Evolutionary conservation across 140 eudicot species (phyloP), one percentile per base, ranked within the genome.

Genomic region (Flaveria floridana): DNA sequence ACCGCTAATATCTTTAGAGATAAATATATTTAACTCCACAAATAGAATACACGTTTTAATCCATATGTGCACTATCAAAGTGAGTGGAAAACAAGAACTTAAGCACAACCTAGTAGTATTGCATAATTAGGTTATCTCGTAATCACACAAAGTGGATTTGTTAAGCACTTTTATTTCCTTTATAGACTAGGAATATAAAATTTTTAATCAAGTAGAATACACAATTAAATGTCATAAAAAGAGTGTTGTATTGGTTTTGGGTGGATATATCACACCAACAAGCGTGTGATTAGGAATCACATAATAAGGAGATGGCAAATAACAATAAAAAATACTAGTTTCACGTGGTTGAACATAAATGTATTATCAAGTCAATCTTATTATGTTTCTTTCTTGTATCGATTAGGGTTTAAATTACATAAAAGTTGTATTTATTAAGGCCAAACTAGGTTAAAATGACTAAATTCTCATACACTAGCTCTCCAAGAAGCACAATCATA

Each of bases 51-150:
- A 75, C 41, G 72, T 75, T 47, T 68, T 50, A 39, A 28, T 48
- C 53, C 66, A 51, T 68, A 34, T 59, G 66, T 68, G 50, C 84
- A 80, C 80, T 74, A 74, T 42, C 9, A 34, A 46, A 80, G 56
- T 68, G 37, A 80, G 80, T 80, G 84, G 84, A 75, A 75, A 80
- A 58, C 80, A 80, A 74, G 59, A 57, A 58, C 7, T 65, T 74
- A 74, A 66, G 79, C 83, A 79, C 46, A 55, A 53, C n/a, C 52
- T 26, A 65, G 3, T 72, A 79, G 41, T 73, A 14, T 79, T 52
- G 74, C 75, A 58, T 67, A 56, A 80, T 80, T 44, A 66, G 57
- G 79, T 57, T 46, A 42, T 78, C 53, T 73, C n/a, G 56, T 53
- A 37, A 70, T 47, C 66, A 48, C 56, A 70, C 65, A 59, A 57